These are phyloP conservation scores for Pistacia integerrima DNA, from an alignment of 345 rosid species.

Conservation along the genomic window DNA sequence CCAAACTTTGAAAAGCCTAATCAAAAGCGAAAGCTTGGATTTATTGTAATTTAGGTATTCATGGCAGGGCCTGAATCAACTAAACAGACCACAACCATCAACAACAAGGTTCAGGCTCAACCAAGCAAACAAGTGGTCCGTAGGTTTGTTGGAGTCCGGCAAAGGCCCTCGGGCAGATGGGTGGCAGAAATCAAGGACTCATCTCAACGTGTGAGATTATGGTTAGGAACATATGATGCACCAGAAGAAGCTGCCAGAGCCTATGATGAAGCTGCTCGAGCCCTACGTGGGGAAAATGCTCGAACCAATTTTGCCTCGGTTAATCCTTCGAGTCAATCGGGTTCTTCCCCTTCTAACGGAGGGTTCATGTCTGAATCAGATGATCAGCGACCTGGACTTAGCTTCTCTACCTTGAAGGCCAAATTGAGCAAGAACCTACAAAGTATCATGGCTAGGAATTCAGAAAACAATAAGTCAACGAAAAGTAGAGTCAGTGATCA, in stretches of 20 bases:
- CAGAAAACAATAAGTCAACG: conserved; percentile 43
- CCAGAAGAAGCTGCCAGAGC: conserved; percentile 77
- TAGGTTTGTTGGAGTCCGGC: conserved; percentile 65
- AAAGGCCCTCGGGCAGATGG: conserved; percentile 77
- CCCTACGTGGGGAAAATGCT: conserved; percentile 68
- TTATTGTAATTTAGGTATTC: neutral
- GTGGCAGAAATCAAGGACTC: conserved; percentile 82
- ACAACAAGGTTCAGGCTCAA: conserved; percentile 20
- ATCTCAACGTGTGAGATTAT: conserved; percentile 59
- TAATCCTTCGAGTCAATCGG: conserved; percentile 17
- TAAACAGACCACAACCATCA: conserved; percentile 19
- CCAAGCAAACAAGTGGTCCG: conserved; percentile 32
- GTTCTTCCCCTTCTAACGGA: conserved; percentile 19
- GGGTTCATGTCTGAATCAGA: conserved; percentile 26
- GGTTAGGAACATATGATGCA: conserved; percentile 74
- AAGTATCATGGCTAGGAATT: conserved; percentile 49
- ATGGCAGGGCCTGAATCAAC: conserved; percentile 44
- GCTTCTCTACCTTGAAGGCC: conserved; percentile 65
- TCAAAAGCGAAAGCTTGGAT: neutral
- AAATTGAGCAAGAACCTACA: conserved; percentile 69
- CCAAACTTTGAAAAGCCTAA: conserved; percentile 9
- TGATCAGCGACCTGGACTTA: conserved; percentile 30
- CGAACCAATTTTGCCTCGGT: conserved; percentile 55
- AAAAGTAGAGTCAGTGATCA: conserved; percentile 72
- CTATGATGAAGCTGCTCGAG: conserved; percentile 75